Percentiles rank a stretch among this genome's conserved stretches.
These are phyloP conservation scores for Guadua angustifolia DNA, from an alignment of 176 grass and related monocot genomes.

Conservation along the genomic window DNA sequence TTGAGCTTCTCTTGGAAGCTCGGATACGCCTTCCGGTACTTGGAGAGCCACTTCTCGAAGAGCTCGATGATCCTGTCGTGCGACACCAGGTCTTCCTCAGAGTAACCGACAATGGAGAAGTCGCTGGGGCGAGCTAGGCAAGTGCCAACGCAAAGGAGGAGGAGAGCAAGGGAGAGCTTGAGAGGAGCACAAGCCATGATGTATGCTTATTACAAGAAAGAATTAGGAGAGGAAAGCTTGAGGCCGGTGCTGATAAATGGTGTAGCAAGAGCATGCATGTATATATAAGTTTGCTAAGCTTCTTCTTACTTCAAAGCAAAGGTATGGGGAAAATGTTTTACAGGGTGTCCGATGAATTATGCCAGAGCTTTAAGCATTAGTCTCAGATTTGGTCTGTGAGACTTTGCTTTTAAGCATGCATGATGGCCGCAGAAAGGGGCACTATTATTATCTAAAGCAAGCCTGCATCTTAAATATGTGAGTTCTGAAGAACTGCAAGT, in stretches of 20 bases:
- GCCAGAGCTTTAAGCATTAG: slow-evolving; percentile 8
- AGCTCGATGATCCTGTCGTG: slow-evolving; percentile 61
- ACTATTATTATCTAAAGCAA: background rate
- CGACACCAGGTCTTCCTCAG: slow-evolving; percentile 51
- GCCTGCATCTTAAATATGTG: background rate
- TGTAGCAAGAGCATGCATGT: background rate
- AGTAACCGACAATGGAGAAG: slow-evolving; percentile 70
- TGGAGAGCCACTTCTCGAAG: slow-evolving; percentile 67
- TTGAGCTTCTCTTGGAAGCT: slow-evolving; percentile 67
- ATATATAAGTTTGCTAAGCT: background rate
- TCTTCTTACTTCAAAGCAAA: slow-evolving; percentile 14
- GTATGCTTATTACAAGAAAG: background rate
- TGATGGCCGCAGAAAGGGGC: background rate
- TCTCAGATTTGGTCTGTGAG: background rate
- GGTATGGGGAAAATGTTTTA: background rate
- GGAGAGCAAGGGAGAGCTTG: background rate
- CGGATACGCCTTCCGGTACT: slow-evolving; percentile 63
- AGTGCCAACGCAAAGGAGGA: background rate
- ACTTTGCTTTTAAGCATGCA: slow-evolving; percentile 18
- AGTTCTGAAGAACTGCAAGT: background rate
- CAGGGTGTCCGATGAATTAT: background rate
- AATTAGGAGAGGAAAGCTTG: background rate
- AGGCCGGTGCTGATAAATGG: background rate
- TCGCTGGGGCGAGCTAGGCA: slow-evolving; percentile 3
- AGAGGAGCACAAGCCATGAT: background rate